Percentiles rank a stretch among this genome's conserved stretches.
phyloP scores from a whole-genome alignment of 257 asterid species.

The Leonotis leonurus region DNA sequence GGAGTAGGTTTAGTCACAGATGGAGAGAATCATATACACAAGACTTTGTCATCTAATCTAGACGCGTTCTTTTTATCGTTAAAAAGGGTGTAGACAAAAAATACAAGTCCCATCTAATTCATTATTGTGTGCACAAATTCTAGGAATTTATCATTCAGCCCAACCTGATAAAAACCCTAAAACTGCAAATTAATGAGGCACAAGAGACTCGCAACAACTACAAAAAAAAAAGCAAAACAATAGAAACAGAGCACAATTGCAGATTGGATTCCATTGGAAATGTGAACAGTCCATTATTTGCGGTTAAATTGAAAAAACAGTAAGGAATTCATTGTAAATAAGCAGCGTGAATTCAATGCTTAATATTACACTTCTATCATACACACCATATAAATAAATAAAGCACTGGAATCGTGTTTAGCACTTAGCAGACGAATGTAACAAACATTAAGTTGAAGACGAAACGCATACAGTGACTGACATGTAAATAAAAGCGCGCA shows the following conservation, averaged over 20 bases:
- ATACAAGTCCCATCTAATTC: neutral
- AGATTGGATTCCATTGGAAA: neutral
- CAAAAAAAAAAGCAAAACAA: neutral
- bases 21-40: too few species aligned
- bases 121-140: neutral
- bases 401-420: neutral
- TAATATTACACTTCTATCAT: too few species aligned
- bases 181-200: neutral
- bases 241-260: slow-evolving; percentile 2
- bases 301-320: neutral
- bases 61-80: too few species aligned
- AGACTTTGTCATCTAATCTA: too few species aligned
- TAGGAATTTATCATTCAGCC: neutral
- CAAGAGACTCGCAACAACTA: neutral
- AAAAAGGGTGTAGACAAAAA: neutral
- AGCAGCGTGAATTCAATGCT: neutral
- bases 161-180: neutral
- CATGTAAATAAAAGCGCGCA: slow-evolving; percentile 9
- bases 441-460: neutral
- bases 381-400: too few species aligned
- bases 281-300: neutral
- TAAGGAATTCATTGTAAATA: neutral
- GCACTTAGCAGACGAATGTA: neutral
- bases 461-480: neutral
- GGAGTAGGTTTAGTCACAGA: too few species aligned